Conservation (phyloP, 2,329 filamentous ascomycete species). For the Aspergillus ibericus region DNA sequence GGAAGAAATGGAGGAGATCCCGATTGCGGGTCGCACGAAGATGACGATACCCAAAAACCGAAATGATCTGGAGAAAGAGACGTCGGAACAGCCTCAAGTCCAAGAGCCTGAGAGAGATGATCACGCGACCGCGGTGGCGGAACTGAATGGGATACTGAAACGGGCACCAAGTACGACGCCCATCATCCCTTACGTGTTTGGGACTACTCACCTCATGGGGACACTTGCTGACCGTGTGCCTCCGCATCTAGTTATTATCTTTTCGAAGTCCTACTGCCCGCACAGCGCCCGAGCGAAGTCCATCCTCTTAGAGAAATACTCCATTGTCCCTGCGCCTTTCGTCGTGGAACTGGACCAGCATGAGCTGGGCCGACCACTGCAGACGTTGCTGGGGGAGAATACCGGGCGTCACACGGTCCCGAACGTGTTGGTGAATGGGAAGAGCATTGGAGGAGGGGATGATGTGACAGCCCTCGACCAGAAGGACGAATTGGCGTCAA, state of each 20-base stretch:
- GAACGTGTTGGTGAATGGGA: conserved; percentile 84
- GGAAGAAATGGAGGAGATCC: conserved; percentile 44
- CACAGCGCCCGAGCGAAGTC: conserved; percentile 82
- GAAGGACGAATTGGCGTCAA: conserved; percentile 66
- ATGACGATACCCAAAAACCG: conserved; percentile 44
- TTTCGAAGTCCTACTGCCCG: conserved; percentile 92
- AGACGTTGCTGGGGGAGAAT: conserved; percentile 67
- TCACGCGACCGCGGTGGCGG: conserved; percentile 58
- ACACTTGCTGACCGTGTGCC: conserved; percentile 6
- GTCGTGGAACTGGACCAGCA: conserved; percentile 91
- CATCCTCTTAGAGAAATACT: conserved; percentile 80
- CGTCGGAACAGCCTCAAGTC: conserved; percentile 47
- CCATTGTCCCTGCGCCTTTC: conserved; percentile 75
- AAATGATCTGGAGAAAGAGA: conserved; percentile 35
- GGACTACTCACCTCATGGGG: background rate
- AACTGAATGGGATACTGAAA: conserved; percentile 78
- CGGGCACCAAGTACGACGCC: conserved; percentile 70
- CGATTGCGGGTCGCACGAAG: conserved; percentile 57
- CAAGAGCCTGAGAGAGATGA: conserved; percentile 56
- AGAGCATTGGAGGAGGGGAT: conserved; percentile 87
- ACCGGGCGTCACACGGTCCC: conserved; percentile 86
- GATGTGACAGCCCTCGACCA: conserved; percentile 73
- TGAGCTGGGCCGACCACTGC: conserved; percentile 69
- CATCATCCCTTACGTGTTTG: background rate
- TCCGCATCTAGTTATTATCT: conserved; percentile 72